Base-by-base conservation (phyloP, 805 yeast species). In the Nakazawaea wyomingensis region DNA sequence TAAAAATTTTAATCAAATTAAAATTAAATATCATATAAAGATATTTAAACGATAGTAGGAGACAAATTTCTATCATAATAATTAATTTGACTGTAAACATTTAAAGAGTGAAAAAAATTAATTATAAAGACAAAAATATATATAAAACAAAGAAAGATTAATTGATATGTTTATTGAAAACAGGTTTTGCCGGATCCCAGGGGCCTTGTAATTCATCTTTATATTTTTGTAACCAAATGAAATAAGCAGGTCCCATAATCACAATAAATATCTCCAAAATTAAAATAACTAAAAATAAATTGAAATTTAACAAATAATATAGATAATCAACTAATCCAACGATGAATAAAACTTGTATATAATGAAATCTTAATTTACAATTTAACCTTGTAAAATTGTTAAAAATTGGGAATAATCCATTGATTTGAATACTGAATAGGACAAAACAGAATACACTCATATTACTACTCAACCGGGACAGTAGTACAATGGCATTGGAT, bases 171-270 rank as follows among this genome's bases (percentile, higher is more conserved):
- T 29, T 36, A 61, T 72, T 68, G 20, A 80, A 64, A 7, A 76
- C 66, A 1, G 96, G 95, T 55, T 75, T 79, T 5, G 95, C 96
- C 1, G 84, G 78, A 58, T 87, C 96, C 96, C 96, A 87, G 1
- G 96, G 96, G 0, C 96, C 96, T 59, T 85, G 90, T 41, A 87
- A 66, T 59, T 86, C 96, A 56, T 80, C 85, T 60, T 87, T 87
- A 57, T 86, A 86, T 59, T 77, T 75, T 55, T 87, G 96, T 31
- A 88, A 64, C 24, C 71, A 71, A 37, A 86, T 61, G 52, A 86
- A 82, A 63, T 86, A 82, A 39, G 72, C 69, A 2, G 96, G 96
- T 18, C 86, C 72, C 1, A 76, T 65, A 7, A 83, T 61, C 2
- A 70, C 59, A 1, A 85, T 72, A 32, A 66, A 54, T 0, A 69